Conservation (phyloP, 2,329 filamentous ascomycete species). For the Dryadomyces sulphureus region DNA sequence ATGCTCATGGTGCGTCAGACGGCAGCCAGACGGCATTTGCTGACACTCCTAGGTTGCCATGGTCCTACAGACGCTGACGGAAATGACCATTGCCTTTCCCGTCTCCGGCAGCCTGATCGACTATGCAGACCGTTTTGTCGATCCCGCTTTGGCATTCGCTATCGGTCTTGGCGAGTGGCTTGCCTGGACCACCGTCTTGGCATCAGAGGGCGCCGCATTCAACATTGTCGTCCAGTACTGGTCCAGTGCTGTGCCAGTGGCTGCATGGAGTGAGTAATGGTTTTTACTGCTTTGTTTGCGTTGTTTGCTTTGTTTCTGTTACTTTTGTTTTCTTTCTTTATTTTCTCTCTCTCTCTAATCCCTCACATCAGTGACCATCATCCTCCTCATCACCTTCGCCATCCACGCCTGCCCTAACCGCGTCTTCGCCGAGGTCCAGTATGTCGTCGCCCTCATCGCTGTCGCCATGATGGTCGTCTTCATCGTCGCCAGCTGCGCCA, state of each 20-base stretch:
- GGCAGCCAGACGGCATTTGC: no score
- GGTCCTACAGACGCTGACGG: neutral
- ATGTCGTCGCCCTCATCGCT: neutral
- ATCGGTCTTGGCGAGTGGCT: slow-evolving; percentile 2
- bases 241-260: neutral
- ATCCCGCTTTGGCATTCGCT: slow-evolving; percentile 1
- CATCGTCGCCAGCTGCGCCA: neutral
- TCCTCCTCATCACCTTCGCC: neutral
- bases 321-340: no score
- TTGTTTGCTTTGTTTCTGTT: no score
- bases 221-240: neutral
- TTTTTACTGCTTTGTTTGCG: no score
- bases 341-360: no score
- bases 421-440: neutral
- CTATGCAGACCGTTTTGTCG: slow-evolving; percentile 1
- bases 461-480: slow-evolving; percentile 1
- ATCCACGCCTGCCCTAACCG: neutral
- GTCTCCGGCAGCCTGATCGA: neutral
- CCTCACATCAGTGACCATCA: no score
- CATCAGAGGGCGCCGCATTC: neutral
- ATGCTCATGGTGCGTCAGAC: no score
- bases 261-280: no score
- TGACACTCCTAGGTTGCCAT: neutral
- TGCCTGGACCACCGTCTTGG: neutral
- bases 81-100: neutral